phyloP scores from a whole-genome alignment of 1,284 basidiomycete species.

The Rhodotorula sp. region DNA sequence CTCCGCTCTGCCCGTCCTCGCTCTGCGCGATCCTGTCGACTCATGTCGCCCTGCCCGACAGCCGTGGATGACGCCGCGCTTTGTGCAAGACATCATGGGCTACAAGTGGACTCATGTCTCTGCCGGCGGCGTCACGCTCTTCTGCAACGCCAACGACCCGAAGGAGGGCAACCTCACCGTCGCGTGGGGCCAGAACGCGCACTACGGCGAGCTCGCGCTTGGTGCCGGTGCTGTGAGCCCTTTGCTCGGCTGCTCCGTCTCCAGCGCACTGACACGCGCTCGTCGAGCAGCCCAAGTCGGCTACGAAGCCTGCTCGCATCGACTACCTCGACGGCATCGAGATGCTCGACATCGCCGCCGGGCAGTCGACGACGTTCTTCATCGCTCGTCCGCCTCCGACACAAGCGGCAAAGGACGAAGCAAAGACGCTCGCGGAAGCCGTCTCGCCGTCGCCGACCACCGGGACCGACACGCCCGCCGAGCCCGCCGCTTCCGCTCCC shows the following conservation, averaged over 20 bases:
- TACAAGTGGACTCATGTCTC: conserved; percentile 49
- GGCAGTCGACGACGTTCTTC: conserved; percentile 81
- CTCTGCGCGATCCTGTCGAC: neutral
- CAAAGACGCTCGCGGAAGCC: conserved; percentile 11
- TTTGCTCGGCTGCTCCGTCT: neutral
- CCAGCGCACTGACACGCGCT: conserved; percentile 51
- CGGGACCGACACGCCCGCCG: conserved; percentile 46
- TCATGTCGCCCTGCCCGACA: conserved; percentile 44
- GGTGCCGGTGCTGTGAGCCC: conserved; percentile 32
- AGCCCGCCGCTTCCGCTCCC: conserved; percentile 57
- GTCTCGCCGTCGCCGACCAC: neutral
- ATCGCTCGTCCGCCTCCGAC: conserved; percentile 54
- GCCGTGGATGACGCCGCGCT: conserved; percentile 77
- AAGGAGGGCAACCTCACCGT: conserved; percentile 72
- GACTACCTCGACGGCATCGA: conserved; percentile 71
- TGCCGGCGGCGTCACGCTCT: conserved; percentile 88
- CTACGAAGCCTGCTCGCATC: conserved; percentile 77
- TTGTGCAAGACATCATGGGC: conserved; percentile 76
- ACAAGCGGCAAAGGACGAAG: conserved; percentile 19
- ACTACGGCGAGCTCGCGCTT: conserved; percentile 36
- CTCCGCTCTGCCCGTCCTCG: conserved; percentile 25
- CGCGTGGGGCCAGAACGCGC: conserved; percentile 73
- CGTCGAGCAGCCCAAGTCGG: conserved; percentile 75
- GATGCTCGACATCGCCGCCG: conserved; percentile 76
- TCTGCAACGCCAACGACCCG: conserved; percentile 67